Evolutionary conservation across 2,329 filamentous ascomycete species (phyloP), one percentile per base, ranked within the genome.

Genomic region (Dendrostoma leiphaemia): DNA sequence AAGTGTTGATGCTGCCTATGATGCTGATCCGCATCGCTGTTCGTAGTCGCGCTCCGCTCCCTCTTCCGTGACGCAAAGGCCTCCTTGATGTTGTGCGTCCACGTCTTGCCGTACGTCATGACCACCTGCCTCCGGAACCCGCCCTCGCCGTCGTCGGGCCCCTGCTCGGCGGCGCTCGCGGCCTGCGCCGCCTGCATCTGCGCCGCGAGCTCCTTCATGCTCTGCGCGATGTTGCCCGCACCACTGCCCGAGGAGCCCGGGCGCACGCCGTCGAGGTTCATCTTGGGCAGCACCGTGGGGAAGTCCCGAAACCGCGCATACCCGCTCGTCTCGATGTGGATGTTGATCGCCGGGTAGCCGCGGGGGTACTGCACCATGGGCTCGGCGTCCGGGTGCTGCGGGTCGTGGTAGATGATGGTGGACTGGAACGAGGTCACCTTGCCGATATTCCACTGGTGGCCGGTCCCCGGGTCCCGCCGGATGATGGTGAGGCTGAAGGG

Each of bases 381-480:
- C 7, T 53, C 53, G 4, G 60, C 60, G 44, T 64, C 62, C 31
- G 64, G 60, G 26, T 69, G 51, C 54, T 54, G 48, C 26, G 63
- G 54, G 54, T 64, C 44, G 24, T 61, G 47, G 57, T 51, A 43
- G 3, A 67, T 62, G 23, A 69, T 62, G 41, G 80, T 76, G 13
- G 75, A 66, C 58, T 82, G 78, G 55, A 76, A 76, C 0, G 80
- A 83, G 2, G 77, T 79, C 46, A 91, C 78, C 51, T 78, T 84
- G 21, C 85, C 89, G 12, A 91, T 79, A 64, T 91, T 91, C 87
- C 88, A 91, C 67, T 91, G 89, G 51, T 77, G 77, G 7, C 84
- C 83, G 8, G 85, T 82, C 21, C 79, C 76, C 1, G 86, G 86
- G 65, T 91, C 86, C 59, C 88, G 82, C n/a, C 89, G 84, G 62